phyloP scores from a whole-genome alignment of 176 grass and related monocot genomes.

The Bonia amplexicaulis region DNA sequence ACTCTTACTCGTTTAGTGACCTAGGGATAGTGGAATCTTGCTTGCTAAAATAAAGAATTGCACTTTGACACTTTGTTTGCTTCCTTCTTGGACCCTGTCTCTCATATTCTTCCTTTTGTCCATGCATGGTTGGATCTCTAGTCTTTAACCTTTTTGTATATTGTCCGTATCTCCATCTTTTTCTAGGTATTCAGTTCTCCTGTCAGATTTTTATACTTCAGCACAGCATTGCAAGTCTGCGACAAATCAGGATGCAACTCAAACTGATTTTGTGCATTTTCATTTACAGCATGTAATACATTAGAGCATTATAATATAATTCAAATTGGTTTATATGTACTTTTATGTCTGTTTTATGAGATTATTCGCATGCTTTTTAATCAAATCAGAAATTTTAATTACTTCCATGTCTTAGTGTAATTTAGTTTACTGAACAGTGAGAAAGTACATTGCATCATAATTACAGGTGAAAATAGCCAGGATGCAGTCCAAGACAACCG shows the following conservation, averaged over 20 bases:
- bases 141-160: constrained; percentile 5
- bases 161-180: neutral
- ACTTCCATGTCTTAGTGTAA: neutral
- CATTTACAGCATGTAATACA: neutral
- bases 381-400: neutral
- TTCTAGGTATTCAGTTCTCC: neutral
- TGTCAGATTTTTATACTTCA: neutral
- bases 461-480: constrained; percentile 60
- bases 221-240: too few relatives aligned
- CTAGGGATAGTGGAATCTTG: constrained; percentile 3
- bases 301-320: neutral
- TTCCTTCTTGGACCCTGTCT: constrained; percentile 15
- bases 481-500: neutral
- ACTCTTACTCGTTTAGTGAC: neutral
- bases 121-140: constrained; percentile 3
- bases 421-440: neutral
- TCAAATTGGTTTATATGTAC: neutral
- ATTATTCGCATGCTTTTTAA: neutral
- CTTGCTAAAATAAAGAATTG: constrained; percentile 18
- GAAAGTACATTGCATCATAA: neutral
- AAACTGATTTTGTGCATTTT: neutral
- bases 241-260: neutral
- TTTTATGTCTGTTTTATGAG: neutral
- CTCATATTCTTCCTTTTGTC: constrained; percentile 33
- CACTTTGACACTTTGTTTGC: constrained; percentile 1